Evolutionary conservation across 306 rosid species (phyloP), one percentile per base, ranked within the genome.

Genomic region (Boehmeria nivea): DNA sequence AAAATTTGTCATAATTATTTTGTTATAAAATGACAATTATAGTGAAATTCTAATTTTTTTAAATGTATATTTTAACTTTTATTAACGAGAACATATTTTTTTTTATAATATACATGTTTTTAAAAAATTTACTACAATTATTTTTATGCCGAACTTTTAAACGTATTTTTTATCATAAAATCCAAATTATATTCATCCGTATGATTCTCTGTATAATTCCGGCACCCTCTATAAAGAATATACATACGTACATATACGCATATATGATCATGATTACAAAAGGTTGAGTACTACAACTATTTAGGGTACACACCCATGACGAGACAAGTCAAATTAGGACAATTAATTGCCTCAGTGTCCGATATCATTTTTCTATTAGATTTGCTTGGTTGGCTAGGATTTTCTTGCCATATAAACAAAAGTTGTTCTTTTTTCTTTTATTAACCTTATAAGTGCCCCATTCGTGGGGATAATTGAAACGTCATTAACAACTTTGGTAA

Each of bases 311-410:
- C 50, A 54, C 27, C 57, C 12, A 36, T 3, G 0, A 10, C 33
- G 53, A 11, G 26, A 54, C 13, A 53, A 37, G 45, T 13, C 3
- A 39, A 33, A 19, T 33, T 21, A 44, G 36, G 36, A 31, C 5
- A 31, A 31, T 31, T 31, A 10, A 31, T 31, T 64, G 66, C 70
- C 31, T 58, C 37, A 53, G 65, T 60, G 14, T 25, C 48, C 26
- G 36, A 31, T 31, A 17, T 34, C 22, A 31, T 25, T 67, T 27
- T 18, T 68, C 43, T 62, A 52, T 44, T 34, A 56, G 58, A 43
- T 73, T 73, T 59, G 73, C 58, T 49, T 31, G 67, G 47, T 44
- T 57, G 63, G 27, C 66, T 55, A 13, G 16, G 49, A 13, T 47
- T 38, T 60, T 66, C 50, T 46, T 17, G 22, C 19, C 12, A 16